phyloP scores from a whole-genome alignment of 1,284 basidiomycete genomes.

The Entoloma clypeatum region DNA sequence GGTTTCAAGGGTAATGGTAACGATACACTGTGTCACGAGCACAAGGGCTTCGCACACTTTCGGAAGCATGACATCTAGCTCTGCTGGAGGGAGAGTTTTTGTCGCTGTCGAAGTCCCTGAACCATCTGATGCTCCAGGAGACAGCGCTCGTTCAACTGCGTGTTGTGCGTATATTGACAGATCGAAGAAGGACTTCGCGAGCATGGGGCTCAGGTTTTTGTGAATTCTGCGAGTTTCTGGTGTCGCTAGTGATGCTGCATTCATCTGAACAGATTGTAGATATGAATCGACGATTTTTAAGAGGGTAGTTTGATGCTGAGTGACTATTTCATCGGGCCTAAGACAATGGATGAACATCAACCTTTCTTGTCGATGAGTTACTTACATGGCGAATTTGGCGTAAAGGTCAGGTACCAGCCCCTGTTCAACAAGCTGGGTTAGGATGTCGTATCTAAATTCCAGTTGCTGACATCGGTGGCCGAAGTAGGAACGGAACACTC shows the following conservation, averaged over 20 bases:
- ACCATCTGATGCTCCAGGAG: constrained; percentile 20
- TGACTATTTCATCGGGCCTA: constrained; percentile 69
- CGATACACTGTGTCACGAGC: constrained; percentile 72
- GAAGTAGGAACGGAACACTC: constrained; percentile 17
- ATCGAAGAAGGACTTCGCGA: constrained; percentile 50
- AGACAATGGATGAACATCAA: constrained; percentile 13
- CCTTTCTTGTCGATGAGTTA: constrained; percentile 7
- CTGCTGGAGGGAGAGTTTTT: constrained; percentile 25
- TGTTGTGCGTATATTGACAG: constrained; percentile 49
- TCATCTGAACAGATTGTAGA: constrained; percentile 47
- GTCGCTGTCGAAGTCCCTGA: constrained; percentile 6
- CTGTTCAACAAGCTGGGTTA: constrained; percentile 49
- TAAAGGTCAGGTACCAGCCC: constrained; percentile 50
- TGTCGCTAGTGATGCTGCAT: constrained; percentile 22
- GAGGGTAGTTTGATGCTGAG: constrained; percentile 80
- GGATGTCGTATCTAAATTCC: constrained; percentile 47
- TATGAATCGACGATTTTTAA: constrained; percentile 84
- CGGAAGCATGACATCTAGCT: constrained; percentile 63
- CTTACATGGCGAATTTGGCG: constrained; percentile 48
- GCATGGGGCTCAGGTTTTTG: constrained; percentile 45
- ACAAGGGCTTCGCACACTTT: constrained; percentile 79
- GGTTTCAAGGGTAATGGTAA: constrained; percentile 58
- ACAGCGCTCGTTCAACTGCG: constrained; percentile 48
- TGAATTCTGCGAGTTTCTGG: constrained; percentile 35
- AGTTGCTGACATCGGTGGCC: background rate